Percentiles rank a stretch among this genome's conserved stretches.
Evolutionary conservation across 352 stramenopile species (phyloP).

Genomic region (Hyaloperonospora arabidopsidis): DNA sequence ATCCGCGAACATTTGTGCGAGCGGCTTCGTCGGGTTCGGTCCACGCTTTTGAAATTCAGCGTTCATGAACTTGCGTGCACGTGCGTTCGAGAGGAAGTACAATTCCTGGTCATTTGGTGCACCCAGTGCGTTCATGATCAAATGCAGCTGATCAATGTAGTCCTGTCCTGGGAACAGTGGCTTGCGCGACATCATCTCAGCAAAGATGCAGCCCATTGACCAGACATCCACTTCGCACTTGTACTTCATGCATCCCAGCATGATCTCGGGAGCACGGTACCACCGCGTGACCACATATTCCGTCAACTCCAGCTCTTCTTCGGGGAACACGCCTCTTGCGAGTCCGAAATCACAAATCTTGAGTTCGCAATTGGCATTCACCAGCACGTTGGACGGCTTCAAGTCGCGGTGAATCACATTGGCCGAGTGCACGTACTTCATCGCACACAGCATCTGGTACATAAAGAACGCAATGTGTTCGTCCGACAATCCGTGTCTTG

Average conservation of each 20-base stretch:
- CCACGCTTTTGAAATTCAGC: slow-evolving; percentile 63
- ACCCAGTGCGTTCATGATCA: slow-evolving; percentile 67
- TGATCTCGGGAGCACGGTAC: slow-evolving; percentile 88
- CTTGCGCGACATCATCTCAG: slow-evolving; percentile 94
- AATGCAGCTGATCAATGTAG: slow-evolving; percentile 78
- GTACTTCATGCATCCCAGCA: slow-evolving; percentile 94
- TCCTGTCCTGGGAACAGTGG: slow-evolving; percentile 90
- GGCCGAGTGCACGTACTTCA: slow-evolving; percentile 93
- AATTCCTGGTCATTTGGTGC: slow-evolving; percentile 73
- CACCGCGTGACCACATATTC: slow-evolving; percentile 69
- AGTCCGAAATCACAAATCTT: slow-evolving; percentile 78
- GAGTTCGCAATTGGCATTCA: slow-evolving; percentile 76
- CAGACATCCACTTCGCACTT: slow-evolving; percentile 90
- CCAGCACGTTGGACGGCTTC: slow-evolving; percentile 75
- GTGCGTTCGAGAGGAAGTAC: slow-evolving; percentile 84
- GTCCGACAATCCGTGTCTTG: slow-evolving; percentile 84
- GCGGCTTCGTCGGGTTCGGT: slow-evolving; percentile 64
- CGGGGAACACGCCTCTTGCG: slow-evolving; percentile 35
- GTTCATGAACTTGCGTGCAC: slow-evolving; percentile 84
- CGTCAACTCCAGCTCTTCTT: slow-evolving; percentile 23
- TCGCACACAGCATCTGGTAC: slow-evolving; percentile 73
- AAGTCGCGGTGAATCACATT: slow-evolving; percentile 79
- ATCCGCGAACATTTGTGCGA: slow-evolving; percentile 16
- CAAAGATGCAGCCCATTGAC: slow-evolving; percentile 97
- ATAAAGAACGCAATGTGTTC: slow-evolving; percentile 82